Conservation (phyloP, 139 green algal genomes). For the Gonium pectorale region DNA sequence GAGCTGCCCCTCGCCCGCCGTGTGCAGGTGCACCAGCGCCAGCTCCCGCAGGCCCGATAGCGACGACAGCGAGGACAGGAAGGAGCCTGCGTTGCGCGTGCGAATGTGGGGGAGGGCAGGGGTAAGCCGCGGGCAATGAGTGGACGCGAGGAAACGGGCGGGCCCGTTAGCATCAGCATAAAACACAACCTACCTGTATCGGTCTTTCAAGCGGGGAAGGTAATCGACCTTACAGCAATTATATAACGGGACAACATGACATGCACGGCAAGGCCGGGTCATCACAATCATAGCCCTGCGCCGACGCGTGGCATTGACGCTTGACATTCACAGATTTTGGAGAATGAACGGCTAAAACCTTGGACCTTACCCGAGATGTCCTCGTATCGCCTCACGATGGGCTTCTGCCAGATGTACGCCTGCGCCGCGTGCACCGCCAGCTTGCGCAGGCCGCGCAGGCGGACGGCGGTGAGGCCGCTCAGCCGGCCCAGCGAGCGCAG, state of each 20-base stretch:
- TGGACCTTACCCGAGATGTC: constrained; percentile 22
- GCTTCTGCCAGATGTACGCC: constrained; percentile 35
- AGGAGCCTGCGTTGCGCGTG: constrained; percentile 10
- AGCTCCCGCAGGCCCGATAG: background rate
- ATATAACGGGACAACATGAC: no score
- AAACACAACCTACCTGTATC: no score
- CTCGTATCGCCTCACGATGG: constrained; percentile 31
- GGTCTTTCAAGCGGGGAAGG: no score
- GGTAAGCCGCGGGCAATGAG: background rate
- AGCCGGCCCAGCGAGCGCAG: constrained; percentile 22
- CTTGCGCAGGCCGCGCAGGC: constrained; percentile 29
- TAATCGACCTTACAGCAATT: no score
- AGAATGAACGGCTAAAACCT: no score
- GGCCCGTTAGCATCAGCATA: no score
- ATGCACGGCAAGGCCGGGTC: no score
- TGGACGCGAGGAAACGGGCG: no score
- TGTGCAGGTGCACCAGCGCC: constrained; percentile 43
- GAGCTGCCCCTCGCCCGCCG: background rate
- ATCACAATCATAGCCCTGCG: background rate
- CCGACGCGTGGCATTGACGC: no score
- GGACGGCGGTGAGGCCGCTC: background rate
- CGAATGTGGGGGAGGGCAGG: background rate
- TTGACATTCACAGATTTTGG: no score
- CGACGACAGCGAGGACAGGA: constrained; percentile 14
- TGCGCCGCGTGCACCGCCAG: constrained; percentile 36